Base-by-base conservation (phyloP, 176 grass and related monocot genomes). In the Tillandsia leiboldiana region DNA sequence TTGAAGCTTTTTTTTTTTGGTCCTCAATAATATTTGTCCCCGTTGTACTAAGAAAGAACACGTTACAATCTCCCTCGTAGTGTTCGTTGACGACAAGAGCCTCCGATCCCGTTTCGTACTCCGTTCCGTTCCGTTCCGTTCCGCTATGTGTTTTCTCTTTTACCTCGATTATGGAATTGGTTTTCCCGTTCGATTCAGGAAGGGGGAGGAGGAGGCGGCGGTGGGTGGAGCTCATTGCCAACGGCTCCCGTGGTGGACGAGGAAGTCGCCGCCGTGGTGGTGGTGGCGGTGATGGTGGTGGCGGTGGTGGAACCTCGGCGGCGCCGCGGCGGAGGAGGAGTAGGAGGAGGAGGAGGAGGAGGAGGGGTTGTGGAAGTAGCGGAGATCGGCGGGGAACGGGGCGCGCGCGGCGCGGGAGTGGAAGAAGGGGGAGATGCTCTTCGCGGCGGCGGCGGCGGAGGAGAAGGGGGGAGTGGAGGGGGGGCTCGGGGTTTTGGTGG, bases 191-290 rank as follows among this genome's bases (percentile, higher is more conserved):
- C 13, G 56, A 22, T 1, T 22, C 17, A 6, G 18, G 56, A 23
- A 18, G 56, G 56, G 56, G 22, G 15, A 20, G 15, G n/a, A 9
- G 22, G 6, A 6, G 33, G 33, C 7, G 33, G 33, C 33, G 33
- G 33, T 42, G 56, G 22, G 15, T 8, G 15, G n/a, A 9, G 22
- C 1, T 61, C 12, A 90, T 62, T 80, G 65, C 81, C 75, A 78
- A 15, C 78, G 69, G n/a, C 33, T 78, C 8, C 72, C 78, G 56
- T 63, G 71, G 66, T 95, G 86, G 56, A 90, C 72, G 1, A 79
- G 71, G 26, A 63, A 81, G 12, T 18, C 63, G 47, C 78, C 33
- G 33, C 33, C 33, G 5, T 80, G 70, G 20, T 52, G 51, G 24
- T 73, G 53, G 26, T 64, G 51, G 48, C 53, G 56, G 50, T 68